These are phyloP conservation scores for Ophiostoma ips DNA, from an alignment of 2,329 filamentous ascomycete genomes.

Conservation along the genomic window DNA sequence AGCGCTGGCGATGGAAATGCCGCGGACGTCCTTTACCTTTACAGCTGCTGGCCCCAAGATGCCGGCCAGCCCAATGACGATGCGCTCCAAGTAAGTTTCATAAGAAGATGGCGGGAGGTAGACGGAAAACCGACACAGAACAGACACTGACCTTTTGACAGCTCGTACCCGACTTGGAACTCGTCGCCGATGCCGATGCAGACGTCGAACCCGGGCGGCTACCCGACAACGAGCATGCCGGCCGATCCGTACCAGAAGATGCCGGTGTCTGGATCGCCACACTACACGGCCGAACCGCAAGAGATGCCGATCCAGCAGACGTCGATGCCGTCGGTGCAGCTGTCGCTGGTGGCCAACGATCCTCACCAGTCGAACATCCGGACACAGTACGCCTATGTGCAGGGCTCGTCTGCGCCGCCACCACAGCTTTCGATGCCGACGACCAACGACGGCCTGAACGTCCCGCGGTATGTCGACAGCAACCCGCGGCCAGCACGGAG, in stretches of 20 bases:
- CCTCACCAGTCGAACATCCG: constrained; percentile 34
- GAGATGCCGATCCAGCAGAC: constrained; percentile 39
- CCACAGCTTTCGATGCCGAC: constrained; percentile 34
- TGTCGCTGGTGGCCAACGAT: constrained; percentile 35
- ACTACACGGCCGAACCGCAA: constrained; percentile 36
- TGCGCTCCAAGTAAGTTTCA: constrained; percentile 45
- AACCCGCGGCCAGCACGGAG: constrained; percentile 42
- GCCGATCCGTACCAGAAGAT: constrained; percentile 39
- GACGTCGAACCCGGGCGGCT: constrained; percentile 16
- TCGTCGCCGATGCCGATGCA: constrained; percentile 32
- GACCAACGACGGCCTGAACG: constrained; percentile 27
- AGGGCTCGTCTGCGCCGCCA: constrained; percentile 34
- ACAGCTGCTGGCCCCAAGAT: constrained; percentile 37
- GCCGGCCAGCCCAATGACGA: constrained; percentile 37
- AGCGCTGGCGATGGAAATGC: constrained; percentile 39
- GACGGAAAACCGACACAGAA: background rate
- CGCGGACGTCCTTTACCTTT: constrained; percentile 44
- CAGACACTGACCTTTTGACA: constrained; percentile 23
- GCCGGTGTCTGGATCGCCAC: constrained; percentile 32
- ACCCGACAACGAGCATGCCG: constrained; percentile 34
- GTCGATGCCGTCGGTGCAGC: constrained; percentile 39
- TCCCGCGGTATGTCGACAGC: constrained; percentile 43
- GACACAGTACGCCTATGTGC: constrained; percentile 41
- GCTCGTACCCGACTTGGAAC: constrained; percentile 46
- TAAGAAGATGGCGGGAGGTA: too few species aligned